Conservation (phyloP, 164 flowering plant genomes). For the Brasenia schreberi region DNA sequence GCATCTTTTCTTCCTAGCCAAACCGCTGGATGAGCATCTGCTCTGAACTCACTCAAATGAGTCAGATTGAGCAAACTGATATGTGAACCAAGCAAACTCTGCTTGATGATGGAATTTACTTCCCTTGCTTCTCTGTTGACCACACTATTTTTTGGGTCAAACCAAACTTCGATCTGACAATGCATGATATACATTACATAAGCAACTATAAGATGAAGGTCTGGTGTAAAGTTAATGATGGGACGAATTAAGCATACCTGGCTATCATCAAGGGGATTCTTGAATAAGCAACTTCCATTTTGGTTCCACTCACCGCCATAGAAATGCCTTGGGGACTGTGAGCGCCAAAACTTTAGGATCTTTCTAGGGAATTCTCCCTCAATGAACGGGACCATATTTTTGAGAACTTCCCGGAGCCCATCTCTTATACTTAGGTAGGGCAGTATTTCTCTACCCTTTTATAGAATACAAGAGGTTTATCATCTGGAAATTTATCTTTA, state of each 20-base stretch:
- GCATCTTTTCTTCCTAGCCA: conserved; percentile 96
- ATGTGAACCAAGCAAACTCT: conserved; percentile 38
- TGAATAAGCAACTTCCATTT: conserved; percentile 84
- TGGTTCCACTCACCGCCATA: conserved; percentile 97
- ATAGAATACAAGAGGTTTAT: conserved; percentile 86
- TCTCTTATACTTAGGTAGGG: conserved; percentile 58
- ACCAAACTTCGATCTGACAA: conserved; percentile 85
- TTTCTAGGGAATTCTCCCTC: conserved; percentile 42
- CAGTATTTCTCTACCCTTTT: conserved; percentile 40
- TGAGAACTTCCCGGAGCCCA: conserved; percentile 62
- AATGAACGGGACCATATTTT: conserved; percentile 56
- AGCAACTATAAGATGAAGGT: too few species aligned
- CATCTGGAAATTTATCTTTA: conserved; percentile 75
- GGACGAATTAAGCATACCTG: conserved; percentile 32
- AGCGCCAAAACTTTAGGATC: conserved; percentile 81
- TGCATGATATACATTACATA: neutral
- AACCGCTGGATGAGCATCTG: conserved; percentile 93
- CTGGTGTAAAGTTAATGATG: too few species aligned
- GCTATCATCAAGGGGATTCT: conserved; percentile 45
- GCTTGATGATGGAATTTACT: conserved; percentile 44
- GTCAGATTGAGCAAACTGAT: conserved; percentile 60
- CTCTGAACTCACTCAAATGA: conserved; percentile 86
- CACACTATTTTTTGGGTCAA: conserved; percentile 76
- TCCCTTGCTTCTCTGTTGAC: conserved; percentile 83
- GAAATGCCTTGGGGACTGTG: conserved; percentile 94